A percentile compares a stretch with the other conserved stretches of the same genome.
Evolutionary conservation across 148 eudicot species (phyloP).

Genomic region (Silene latifolia): DNA sequence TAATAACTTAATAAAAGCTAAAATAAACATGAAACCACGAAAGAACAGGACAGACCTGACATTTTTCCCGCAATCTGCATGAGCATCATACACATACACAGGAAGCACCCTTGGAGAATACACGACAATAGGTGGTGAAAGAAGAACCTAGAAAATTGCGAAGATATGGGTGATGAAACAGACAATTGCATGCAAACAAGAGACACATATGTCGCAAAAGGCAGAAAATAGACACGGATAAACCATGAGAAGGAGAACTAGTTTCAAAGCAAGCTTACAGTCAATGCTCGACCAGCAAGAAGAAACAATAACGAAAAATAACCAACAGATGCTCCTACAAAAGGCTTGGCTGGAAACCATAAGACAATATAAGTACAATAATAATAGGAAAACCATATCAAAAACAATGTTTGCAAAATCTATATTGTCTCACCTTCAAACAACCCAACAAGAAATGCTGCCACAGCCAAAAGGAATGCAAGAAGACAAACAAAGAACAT

Average conservation of each 20-base stretch:
- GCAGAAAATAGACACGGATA: neutral
- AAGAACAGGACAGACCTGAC: conserved; percentile 70
- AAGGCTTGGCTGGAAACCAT: conserved; percentile 60
- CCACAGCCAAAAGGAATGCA: conserved; percentile 88
- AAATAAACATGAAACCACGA: neutral
- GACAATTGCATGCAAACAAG: conserved; percentile 8
- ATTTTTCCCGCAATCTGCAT: conserved; percentile 95
- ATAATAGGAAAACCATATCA: conserved; percentile 2
- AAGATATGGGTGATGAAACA: neutral
- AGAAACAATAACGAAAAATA: conserved; percentile 93
- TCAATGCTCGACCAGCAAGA: conserved; percentile 90
- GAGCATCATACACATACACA: conserved; percentile 98
- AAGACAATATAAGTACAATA: conserved; percentile 11
- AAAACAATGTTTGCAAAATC: conserved; percentile 13
- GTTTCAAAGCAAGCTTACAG: conserved; percentile 48
- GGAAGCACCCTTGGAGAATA: conserved; percentile 98
- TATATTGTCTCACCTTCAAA: conserved; percentile 59
- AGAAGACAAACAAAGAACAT: conserved; percentile 92
- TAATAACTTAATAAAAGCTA: neutral
- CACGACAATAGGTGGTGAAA: conserved; percentile 98
- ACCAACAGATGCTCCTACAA: conserved; percentile 95
- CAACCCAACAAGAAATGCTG: conserved; percentile 88
- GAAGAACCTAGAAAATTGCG: conserved; percentile 62
- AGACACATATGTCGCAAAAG: conserved; percentile 2
- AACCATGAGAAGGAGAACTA: neutral